Evolutionary conservation across 495 filamentous ascomycete genomes (phyloP), one percentile per base, ranked within the genome.

Genomic region (Hypoxylon trugodes): DNA sequence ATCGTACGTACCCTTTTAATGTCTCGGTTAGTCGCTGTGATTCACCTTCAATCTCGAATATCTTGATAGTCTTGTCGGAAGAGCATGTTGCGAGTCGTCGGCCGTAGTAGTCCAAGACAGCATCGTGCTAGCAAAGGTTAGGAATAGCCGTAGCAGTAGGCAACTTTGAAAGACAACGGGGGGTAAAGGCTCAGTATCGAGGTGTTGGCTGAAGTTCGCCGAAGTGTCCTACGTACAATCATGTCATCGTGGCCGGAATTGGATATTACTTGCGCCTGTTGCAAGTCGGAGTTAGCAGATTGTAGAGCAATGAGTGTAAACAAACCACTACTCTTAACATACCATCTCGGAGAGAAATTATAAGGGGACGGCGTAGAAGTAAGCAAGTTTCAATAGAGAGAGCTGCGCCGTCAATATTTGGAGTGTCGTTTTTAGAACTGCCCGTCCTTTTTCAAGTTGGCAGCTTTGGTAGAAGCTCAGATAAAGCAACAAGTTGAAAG

Each of bases 171-270:
- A 21, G 28, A 35, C 9, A n/a, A 18, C n/a, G 3, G 8, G 15
- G 9, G 18, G 26, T 32, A 1, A 22, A 19, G 38, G 36, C 12
- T 56, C 1, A 13, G 40, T 9, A 3, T 58, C 24, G 41, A 45
- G 24, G 38, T 49, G n/a, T 16, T 1, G 30, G 56, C 32, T 13
- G 21, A 16, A n/a, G 13, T 42, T 50, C 2, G 1, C 19, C 15
- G 12, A 10, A 25, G 3, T 9, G 12, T 35, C 53, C 2, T 40
- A 87, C 92, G 73, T 91, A 98, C 94, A 83, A 98, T 97, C 93
- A 98, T 98, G 75, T 97, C 94, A 88, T 98, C 96, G 79, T 98
- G 95, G 72, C 91, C 89, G 59, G 91, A 91, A 76, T 93, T 94
- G 35, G 91, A 87, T 72, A 93, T 93, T 64, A 92, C 86, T 83